Base-by-base conservation (phyloP, 257 asterid genomes). In the Scutellaria minor region DNA sequence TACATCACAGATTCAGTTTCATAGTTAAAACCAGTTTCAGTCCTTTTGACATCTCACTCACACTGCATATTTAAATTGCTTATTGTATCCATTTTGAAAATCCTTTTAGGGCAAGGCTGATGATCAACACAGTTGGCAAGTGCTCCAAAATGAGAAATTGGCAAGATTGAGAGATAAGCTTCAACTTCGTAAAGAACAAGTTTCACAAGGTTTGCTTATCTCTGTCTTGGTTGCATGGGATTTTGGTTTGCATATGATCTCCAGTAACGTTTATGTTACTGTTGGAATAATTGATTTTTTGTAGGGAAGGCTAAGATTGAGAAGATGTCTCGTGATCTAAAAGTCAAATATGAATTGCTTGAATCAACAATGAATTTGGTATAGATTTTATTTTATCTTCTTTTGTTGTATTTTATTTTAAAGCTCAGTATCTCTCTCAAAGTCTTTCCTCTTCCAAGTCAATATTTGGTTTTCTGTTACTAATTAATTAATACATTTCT, bases 41-140 rank as follows among this genome's bases (percentile, higher is more conserved):
- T 72, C 55, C 27, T 63, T 51, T 62, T 50, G 54, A 47, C 12
- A 4, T 62, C 5, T 40, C 7, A 39, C 18, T 61, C 27, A 22
- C 6, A 31, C 64, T 57, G 76, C 64, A 64, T 39, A 45, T 65
- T 5, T 44, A 10, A 65, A 45, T 70, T 75, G 61, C 65, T 64
- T 18, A 11, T 50, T 20, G 22, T 51, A 13, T 51, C 41, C 37
- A 10, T 6, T 68, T 50, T 65, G 14, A 42, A 50, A 51, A 15
- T 76, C 18, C 59, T 67, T 10, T 70, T 77, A 95, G 99, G 93
- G 99, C 54, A 92, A 88, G 86, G 97, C 98, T 53, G 97, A 95
- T 80, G 98, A 95, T 86, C 99, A 95, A 82, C 87, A 82, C 57
- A 87, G 90, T 80, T 95, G 94, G 96, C 82, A 89, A 77, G 87